Percentiles rank a stretch among this genome's conserved stretches.
Evolutionary conservation across 345 rosid genomes (phyloP).

Genomic region (Dovyalis caffra): DNA sequence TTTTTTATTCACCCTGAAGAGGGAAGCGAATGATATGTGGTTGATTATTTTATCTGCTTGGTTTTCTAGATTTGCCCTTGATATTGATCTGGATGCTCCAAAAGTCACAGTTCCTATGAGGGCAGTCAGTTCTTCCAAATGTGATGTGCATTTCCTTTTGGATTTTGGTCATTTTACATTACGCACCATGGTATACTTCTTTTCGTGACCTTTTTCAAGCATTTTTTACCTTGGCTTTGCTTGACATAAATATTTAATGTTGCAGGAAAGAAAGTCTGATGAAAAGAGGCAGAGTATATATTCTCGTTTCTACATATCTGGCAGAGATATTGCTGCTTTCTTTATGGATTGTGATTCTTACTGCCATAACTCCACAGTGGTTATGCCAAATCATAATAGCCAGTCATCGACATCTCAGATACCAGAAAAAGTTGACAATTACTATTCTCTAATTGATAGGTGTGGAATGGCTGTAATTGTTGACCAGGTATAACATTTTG

Average conservation of each 20-base stretch:
- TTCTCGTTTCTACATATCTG: conserved; percentile 85
- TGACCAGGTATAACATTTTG: conserved; percentile 77
- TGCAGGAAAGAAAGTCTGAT: conserved; percentile 73
- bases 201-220: conserved; percentile 17
- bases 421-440: conserved; percentile 40
- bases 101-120: conserved; percentile 89
- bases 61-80: conserved; percentile 83
- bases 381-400: conserved; percentile 38
- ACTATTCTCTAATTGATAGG: conserved; percentile 83
- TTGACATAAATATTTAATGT: conserved; percentile 15
- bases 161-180: conserved; percentile 96
- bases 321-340: conserved; percentile 96
- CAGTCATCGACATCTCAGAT: conserved; percentile 43
- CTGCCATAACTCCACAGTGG: conserved; percentile 38
- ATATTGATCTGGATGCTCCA: conserved; percentile 98
- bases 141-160: conserved; percentile 79
- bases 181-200: conserved; percentile 66
- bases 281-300: conserved; percentile 81
- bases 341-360: conserved; percentile 69
- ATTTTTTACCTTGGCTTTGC: conserved; percentile 23
- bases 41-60: conserved; percentile 17
- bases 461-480: conserved; percentile 96
- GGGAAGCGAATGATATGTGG: conserved; percentile 2
- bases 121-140: conserved; percentile 55
- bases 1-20: neutral